Evolutionary conservation across 371 early-diverging fungal species (phyloP).

Genomic region (Nematocida homosporus): DNA sequence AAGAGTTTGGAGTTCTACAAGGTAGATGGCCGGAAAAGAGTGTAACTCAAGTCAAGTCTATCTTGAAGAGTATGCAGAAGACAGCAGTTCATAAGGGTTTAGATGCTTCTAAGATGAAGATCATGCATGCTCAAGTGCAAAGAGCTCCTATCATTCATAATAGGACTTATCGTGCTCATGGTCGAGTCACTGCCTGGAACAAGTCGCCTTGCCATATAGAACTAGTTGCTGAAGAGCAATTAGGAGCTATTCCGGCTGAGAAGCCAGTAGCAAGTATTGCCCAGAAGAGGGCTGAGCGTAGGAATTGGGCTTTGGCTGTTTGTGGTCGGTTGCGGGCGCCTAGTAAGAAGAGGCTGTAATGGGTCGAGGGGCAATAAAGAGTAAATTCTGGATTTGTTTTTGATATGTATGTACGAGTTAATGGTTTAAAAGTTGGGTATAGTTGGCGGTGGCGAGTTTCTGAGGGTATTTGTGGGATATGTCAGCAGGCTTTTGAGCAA

Average conservation of each 20-base stretch:
- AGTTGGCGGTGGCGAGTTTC: constrained; percentile 66
- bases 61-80: constrained; percentile 90
- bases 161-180: constrained; percentile 95
- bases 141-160: constrained; percentile 94
- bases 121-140: constrained; percentile 92
- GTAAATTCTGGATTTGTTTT: constrained; percentile 4
- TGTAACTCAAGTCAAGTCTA: constrained; percentile 79
- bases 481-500: constrained; percentile 68
- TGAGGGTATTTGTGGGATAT: constrained; percentile 67
- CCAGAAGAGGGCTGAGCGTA: constrained; percentile 37
- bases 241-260: constrained; percentile 52
- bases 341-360: background rate
- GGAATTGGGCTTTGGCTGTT: background rate
- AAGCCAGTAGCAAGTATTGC: constrained; percentile 28
- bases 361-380: background rate
- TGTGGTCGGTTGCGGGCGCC: constrained; percentile 13
- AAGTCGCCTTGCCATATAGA: constrained; percentile 91
- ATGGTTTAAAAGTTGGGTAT: constrained; percentile 58
- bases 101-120: constrained; percentile 71
- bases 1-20: constrained; percentile 72
- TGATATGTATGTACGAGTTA: constrained; percentile 57
- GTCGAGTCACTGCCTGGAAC: constrained; percentile 91
- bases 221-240: constrained; percentile 68
- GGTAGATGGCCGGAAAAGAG: constrained; percentile 98
- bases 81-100: constrained; percentile 90